phyloP scores from a whole-genome alignment of 2,329 filamentous ascomycete genomes.

The Cordyceps tenuipes region DNA sequence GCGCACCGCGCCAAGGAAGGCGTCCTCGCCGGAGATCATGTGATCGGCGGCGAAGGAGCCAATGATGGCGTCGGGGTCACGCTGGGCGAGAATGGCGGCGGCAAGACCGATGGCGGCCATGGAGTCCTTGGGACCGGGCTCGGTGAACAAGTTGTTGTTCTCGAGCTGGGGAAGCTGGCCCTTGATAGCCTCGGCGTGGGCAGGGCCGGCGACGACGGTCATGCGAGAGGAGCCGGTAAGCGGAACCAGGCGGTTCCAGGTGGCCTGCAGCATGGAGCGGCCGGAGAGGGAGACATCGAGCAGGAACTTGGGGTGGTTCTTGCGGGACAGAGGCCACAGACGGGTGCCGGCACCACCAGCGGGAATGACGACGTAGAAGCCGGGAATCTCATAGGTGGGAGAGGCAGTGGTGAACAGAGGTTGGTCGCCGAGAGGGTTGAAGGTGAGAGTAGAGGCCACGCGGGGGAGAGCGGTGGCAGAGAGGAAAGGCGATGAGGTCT shows the following conservation, averaged over 20 bases:
- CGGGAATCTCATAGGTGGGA: constrained; percentile 18
- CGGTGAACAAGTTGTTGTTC: constrained; percentile 18
- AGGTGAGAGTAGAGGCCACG: constrained; percentile 11
- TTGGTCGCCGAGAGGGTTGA: constrained; percentile 9
- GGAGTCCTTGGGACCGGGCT: constrained; percentile 21
- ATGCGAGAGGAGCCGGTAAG: constrained; percentile 19
- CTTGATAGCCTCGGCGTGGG: constrained; percentile 19
- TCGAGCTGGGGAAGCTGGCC: constrained; percentile 19
- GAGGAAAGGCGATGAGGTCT: constrained; percentile 12
- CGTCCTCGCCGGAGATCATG: constrained; percentile 22
- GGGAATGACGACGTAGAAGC: constrained; percentile 21
- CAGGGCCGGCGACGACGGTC: constrained; percentile 20
- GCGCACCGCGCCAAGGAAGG: constrained; percentile 19
- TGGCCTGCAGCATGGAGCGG: constrained; percentile 20
- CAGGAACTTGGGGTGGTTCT: constrained; percentile 22
- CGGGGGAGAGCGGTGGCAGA: constrained; percentile 12
- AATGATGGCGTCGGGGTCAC: constrained; percentile 19
- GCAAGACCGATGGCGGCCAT: constrained; percentile 21
- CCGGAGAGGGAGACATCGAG: constrained; percentile 20
- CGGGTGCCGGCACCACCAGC: constrained; percentile 21
- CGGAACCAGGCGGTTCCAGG: constrained; percentile 20
- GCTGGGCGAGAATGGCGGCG: constrained; percentile 19
- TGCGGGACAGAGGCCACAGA: constrained; percentile 20
- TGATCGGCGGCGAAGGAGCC: constrained; percentile 21
- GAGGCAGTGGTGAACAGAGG: constrained; percentile 12